Percentiles rank a stretch among this genome's conserved stretches.
These are phyloP conservation scores for Claviceps sp. DNA, from an alignment of 2,329 filamentous ascomycete genomes.

Conservation along the genomic window DNA sequence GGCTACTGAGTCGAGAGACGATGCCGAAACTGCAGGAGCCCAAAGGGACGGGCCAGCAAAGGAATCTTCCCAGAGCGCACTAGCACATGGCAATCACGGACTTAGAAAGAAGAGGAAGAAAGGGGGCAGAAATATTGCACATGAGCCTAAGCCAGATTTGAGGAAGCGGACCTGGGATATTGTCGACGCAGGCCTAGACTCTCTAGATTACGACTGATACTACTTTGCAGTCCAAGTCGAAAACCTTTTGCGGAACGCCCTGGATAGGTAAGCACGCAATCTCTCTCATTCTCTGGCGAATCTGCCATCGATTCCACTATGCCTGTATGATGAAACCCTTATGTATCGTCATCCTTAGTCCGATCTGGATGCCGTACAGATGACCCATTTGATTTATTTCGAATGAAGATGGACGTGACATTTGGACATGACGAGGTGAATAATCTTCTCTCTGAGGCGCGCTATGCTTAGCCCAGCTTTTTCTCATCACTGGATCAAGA, in stretches of 20 bases:
- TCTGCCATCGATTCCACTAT: background rate
- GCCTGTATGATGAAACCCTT: conserved; percentile 62
- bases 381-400: conserved; percentile 18
- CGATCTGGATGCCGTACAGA: conserved; percentile 33
- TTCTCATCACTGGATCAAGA: background rate
- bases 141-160: conserved; percentile 44
- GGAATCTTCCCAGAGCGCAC: background rate
- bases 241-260: background rate
- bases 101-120: conserved; percentile 26
- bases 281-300: background rate
- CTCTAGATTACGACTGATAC: conserved; percentile 45
- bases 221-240: background rate
- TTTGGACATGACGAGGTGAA: conserved; percentile 31
- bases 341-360: conserved; percentile 97
- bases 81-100: conserved; percentile 1
- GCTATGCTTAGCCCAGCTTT: background rate
- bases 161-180: conserved; percentile 56
- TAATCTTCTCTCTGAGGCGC: conserved; percentile 43
- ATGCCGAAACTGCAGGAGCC: background rate
- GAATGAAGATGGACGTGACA: conserved; percentile 17
- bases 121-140: conserved; percentile 23
- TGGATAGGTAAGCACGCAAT: conserved; percentile 12
- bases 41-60: background rate
- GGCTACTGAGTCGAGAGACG: conserved; percentile 4
- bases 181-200: conserved; percentile 46